phyloP scores from a whole-genome alignment of 306 rosid genomes.

The Gastrolobium bilobum region DNA sequence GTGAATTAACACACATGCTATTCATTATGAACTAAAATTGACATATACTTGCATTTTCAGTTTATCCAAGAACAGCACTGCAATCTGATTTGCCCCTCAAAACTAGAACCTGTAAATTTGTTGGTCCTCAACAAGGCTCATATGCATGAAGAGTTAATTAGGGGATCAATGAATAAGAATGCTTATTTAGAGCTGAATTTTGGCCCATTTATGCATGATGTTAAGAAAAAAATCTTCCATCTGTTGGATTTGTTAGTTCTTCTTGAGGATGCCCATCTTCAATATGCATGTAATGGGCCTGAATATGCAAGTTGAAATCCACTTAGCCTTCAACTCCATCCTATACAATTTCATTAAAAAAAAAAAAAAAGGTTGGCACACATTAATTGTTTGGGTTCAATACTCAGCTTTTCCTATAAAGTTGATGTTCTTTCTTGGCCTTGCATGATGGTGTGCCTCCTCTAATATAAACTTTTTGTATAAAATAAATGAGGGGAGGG shows the following conservation, averaged over 20 bases:
- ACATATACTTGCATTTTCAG: slow-evolving; percentile 64
- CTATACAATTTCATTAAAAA: too few species aligned
- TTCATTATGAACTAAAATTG: slow-evolving; percentile 36
- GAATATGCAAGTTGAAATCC: too few species aligned
- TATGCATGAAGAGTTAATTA: slow-evolving; percentile 96
- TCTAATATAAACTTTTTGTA: too few species aligned
- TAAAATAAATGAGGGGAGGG: background rate
- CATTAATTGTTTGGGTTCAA: too few species aligned
- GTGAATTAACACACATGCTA: slow-evolving; percentile 32
- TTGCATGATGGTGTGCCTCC: too few species aligned
- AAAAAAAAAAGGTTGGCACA: too few species aligned
- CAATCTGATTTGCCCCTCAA: slow-evolving; percentile 95
- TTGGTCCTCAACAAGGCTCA: slow-evolving; percentile 97
- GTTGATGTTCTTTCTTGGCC: too few species aligned
- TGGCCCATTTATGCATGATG: slow-evolving; percentile 99
- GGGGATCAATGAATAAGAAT: slow-evolving; percentile 99
- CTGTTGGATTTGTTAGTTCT: slow-evolving; percentile 90
- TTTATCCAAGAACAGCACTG: slow-evolving; percentile 98
- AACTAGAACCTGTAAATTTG: slow-evolving; percentile 90
- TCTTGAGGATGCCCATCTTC: slow-evolving; percentile 80
- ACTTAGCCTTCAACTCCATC: too few species aligned
- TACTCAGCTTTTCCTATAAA: too few species aligned
- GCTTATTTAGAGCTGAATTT: slow-evolving; percentile 96
- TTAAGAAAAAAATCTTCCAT: slow-evolving; percentile 96
- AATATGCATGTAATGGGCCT: too few species aligned